Evolutionary conservation across 495 filamentous ascomycete species (phyloP).

Genomic region (Penicillium angulare): DNA sequence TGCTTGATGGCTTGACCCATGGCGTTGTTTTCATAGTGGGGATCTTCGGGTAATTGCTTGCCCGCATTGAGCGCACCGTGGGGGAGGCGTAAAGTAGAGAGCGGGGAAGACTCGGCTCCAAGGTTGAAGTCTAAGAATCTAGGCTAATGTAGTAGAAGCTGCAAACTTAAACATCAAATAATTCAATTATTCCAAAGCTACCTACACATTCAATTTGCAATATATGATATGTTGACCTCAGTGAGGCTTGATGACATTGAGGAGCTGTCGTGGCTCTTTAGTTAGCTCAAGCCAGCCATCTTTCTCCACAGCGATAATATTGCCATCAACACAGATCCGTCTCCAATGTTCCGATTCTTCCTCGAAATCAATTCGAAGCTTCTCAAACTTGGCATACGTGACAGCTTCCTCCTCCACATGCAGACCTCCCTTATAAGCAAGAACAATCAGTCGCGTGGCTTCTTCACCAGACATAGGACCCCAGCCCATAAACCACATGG

Average conservation of each 20-base stretch:
- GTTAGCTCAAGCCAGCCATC: slow-evolving; percentile 70
- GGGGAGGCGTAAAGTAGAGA: neutral
- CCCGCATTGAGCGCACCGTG: neutral
- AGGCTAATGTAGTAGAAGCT: too few species aligned
- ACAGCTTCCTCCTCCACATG: slow-evolving; percentile 64
- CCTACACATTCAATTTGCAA: too few species aligned
- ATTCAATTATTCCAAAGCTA: too few species aligned
- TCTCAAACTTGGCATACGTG: slow-evolving; percentile 63
- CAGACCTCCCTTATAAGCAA: slow-evolving; percentile 70
- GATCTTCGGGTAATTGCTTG: neutral
- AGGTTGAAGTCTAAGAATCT: neutral
- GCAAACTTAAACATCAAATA: too few species aligned
- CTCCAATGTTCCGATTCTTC: slow-evolving; percentile 69
- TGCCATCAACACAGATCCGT: slow-evolving; percentile 85
- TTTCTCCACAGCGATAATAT: slow-evolving; percentile 67
- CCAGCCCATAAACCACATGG: slow-evolving; percentile 72
- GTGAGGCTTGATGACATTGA: slow-evolving; percentile 22
- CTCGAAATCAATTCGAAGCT: slow-evolving; percentile 61
- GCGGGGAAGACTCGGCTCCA: neutral
- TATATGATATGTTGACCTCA: too few species aligned
- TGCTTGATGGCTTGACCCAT: neutral
- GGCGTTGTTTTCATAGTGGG: neutral
- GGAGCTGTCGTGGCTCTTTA: slow-evolving; percentile 30
- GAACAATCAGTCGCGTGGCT: slow-evolving; percentile 71
- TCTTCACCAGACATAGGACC: slow-evolving; percentile 57